phyloP scores from a whole-genome alignment of 2,329 filamentous ascomycete species.

The Pestalotiopsis sp. region DNA sequence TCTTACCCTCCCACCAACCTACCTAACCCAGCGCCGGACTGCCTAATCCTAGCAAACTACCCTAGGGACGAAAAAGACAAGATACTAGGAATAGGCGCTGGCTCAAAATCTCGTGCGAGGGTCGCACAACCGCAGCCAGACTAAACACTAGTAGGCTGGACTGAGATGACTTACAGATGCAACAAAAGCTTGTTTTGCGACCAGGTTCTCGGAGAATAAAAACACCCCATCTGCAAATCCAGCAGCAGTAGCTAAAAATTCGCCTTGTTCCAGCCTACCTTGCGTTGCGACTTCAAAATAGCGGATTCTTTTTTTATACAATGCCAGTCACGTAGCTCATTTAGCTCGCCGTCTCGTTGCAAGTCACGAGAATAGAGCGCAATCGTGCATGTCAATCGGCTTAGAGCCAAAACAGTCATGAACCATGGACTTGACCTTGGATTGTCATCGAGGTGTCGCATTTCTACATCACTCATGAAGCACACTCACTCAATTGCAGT shows the following conservation, averaged over 20 bases:
- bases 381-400: not conserved
- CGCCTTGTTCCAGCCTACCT: not conserved
- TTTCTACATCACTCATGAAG: no score
- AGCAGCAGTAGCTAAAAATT: not conserved
- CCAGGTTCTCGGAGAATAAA: slow-evolving; percentile 13
- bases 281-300: slow-evolving; percentile 3
- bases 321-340: no score
- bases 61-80: not conserved
- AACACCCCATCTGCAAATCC: not conserved
- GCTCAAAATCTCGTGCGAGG: slow-evolving; percentile 14
- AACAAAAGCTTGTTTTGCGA: slow-evolving; percentile 11
- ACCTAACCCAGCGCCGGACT: not conserved
- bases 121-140: slow-evolving; percentile 11
- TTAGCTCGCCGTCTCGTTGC: no score
- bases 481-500: no score
- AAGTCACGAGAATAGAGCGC: no score
- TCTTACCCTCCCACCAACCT: not conserved
- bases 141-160: not conserved
- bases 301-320: not conserved
- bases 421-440: no score
- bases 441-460: no score
- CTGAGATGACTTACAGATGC: slow-evolving; percentile 11
- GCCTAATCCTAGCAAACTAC: not conserved
- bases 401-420: not conserved
- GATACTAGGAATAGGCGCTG: not conserved